Base-by-base conservation (phyloP, 768 basidiomycete genomes). In the Melanogaster broomeanus region DNA sequence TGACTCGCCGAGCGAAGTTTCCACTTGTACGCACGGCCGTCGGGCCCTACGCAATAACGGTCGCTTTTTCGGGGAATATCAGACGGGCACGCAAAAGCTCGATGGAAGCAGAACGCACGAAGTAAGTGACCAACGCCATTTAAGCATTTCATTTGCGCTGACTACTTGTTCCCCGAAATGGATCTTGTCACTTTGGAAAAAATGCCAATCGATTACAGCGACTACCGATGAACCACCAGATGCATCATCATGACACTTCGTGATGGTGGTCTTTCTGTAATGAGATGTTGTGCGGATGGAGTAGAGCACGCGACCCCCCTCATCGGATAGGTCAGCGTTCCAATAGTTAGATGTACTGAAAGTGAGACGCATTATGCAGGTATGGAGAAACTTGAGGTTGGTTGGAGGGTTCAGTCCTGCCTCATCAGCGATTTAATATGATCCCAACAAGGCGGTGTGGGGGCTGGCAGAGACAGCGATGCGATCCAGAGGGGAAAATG, bases 161-260 rank as follows among this genome's bases (percentile, higher is more conserved):
- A 62, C 49, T 31, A 68, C 68, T 8, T 65, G 31, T 3, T 64
- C 73, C 4, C 64, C 65, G 42, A 70, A 72, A 19, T 44, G 59
- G 42, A 77, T 49, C 12, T 60, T 57, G 5, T 68, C 62, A 0
- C 60, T 58, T 43, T 58, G 59, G 31, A 71, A 4, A 8, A 46
- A 19, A 15, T 64, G 68, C 67, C 70, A 73, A 33, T 73, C 66
- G 15, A 75, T 69, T 21, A 61, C 61, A n/a, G 64, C 74, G 49
- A 75, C 61, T 24, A 59, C 65, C 18, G 59, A 61, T 6, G 62
- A 41, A 18, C 58, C 59, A 22, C 52, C 51, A 18, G 39, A 51
- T 15, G 38, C 30, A 34, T 61, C 61, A 30, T 58, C 53, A 5
- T 52, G 56, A 42, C 58, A 56, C 42, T 66, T 65, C 30, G 51